Base-by-base conservation (phyloP, 2,329 filamentous ascomycete species). In the Penicillium thymicola region DNA sequence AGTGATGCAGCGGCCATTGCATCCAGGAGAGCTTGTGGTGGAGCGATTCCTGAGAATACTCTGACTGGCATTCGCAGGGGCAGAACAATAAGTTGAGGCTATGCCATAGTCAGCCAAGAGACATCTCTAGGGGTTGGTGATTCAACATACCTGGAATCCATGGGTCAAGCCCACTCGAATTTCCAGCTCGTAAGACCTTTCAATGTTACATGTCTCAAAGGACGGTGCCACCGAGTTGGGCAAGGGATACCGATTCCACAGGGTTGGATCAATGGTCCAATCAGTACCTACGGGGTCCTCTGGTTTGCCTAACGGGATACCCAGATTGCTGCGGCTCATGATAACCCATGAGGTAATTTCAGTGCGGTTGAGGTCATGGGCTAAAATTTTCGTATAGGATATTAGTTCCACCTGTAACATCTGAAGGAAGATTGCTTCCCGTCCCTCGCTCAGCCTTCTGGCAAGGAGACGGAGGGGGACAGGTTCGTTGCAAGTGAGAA, bases 201-300 rank as follows among this genome's bases (percentile, higher is more conserved):
- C 82, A 47, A 97, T 83, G 72, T 97, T 97, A 75, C 94, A 99
- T 1, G 92, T 90, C 47, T 85, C 81, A 70, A 99, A 99, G 0
- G 86, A 88, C 0, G 94, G 94, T 10, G 91, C 87, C 11, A 99
- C 85, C 0, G 90, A 93, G 70, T 90, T 94, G 2, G 93, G 94
- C 6, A 97, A 78, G 0, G 85, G 79, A 48, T 84, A 79, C 40
- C 80, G 79, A 60, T 84, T 84, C 94, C 94, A 99, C 40, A 93
- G 70, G 2, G 80, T 81, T 46, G 85, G 78, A 54, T 92, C 88
- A 25, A 95, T 71, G n/a, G 83, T 80, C 55, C 87, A 78, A 67
- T 96, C 89, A 11, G 84, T 83, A 44, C 85, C 85, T 7, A 85
- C 78, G 4, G 86, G 75, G 67, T 78, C 87, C 65, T 59, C 78